Percentiles rank a stretch among this genome's conserved stretches.
Evolutionary conservation across 164 flowering plant genomes (phyloP).

Genomic region (Kingdonia uniflora): DNA sequence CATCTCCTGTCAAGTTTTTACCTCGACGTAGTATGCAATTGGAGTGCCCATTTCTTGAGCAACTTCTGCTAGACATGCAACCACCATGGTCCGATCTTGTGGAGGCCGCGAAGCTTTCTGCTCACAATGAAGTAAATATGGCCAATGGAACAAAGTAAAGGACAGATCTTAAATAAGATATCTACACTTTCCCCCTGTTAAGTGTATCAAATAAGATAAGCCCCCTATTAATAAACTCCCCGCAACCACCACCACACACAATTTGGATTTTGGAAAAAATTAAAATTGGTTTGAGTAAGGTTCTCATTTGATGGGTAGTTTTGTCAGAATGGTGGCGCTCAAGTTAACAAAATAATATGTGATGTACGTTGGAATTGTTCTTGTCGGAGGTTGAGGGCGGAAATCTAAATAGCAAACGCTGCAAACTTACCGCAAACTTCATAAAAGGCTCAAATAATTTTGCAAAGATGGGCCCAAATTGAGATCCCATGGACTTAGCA

Average conservation of each 20-base stretch:
- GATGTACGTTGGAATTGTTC: no score
- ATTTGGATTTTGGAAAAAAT: no score
- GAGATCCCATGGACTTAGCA: conserved; percentile 90
- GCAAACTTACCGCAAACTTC: conserved; percentile 78
- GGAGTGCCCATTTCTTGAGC: conserved; percentile 91
- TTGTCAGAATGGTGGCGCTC: no score
- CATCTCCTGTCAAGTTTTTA: conserved; percentile 18
- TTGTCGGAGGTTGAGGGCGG: no score
- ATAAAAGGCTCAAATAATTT: conserved; percentile 76
- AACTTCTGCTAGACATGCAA: conserved; percentile 97
- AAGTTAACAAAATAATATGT: no score
- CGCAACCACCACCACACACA: no score
- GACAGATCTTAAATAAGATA: no score
- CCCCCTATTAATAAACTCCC: no score
- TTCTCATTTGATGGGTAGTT: no score
- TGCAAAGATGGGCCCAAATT: conserved; percentile 74
- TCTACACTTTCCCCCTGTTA: no score
- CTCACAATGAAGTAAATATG: conserved; percentile 2
- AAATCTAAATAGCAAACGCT: not conserved
- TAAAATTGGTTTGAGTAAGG: no score
- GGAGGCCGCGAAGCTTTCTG: conserved; percentile 86
- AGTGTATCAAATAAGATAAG: no score
- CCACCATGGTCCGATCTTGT: conserved; percentile 96
- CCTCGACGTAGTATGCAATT: conserved; percentile 74
- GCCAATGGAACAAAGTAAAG: not conserved